Evolutionary conservation across 805 yeast species (phyloP).

Genomic region (Komagataella pseudopastoris): DNA sequence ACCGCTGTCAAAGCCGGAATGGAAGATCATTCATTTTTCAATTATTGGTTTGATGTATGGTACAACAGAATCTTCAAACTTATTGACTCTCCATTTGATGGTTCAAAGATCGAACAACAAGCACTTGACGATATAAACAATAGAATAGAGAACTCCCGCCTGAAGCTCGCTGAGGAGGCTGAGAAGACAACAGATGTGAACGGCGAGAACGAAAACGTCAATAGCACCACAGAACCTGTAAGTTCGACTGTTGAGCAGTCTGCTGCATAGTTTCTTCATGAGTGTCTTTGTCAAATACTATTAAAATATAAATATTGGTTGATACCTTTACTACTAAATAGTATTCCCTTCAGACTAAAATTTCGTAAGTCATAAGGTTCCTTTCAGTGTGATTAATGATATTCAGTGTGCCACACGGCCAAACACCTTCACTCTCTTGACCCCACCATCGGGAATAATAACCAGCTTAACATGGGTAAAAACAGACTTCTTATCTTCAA

Average conservation of each 20-base stretch:
- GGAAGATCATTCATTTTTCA: neutral
- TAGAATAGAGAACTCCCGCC: neutral
- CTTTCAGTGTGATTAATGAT: neutral
- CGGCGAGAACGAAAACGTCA: neutral
- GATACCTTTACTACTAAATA: too few relatives aligned
- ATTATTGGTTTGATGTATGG: neutral
- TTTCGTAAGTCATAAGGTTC: neutral
- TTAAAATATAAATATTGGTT: too few relatives aligned
- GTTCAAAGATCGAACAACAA: neutral
- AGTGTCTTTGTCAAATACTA: neutral
- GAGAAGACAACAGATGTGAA: neutral
- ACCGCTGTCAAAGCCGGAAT: neutral
- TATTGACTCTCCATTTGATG: neutral
- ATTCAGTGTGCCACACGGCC: constrained; percentile 25
- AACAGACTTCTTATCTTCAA: constrained; percentile 12
- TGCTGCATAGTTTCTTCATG: neutral
- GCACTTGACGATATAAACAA: neutral
- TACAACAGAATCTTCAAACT: neutral
- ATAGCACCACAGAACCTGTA: neutral
- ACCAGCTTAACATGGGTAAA: constrained; percentile 66
- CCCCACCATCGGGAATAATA: constrained; percentile 95
- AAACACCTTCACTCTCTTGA: constrained; percentile 75
- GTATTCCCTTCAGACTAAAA: neutral
- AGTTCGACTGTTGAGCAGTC: neutral
- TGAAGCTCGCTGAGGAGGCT: neutral